A percentile compares a stretch with the other conserved stretches of the same genome.
These are phyloP conservation scores for Conticribra weissflogii DNA, from an alignment of 108 stramenopile species.

Conservation along the genomic window DNA sequence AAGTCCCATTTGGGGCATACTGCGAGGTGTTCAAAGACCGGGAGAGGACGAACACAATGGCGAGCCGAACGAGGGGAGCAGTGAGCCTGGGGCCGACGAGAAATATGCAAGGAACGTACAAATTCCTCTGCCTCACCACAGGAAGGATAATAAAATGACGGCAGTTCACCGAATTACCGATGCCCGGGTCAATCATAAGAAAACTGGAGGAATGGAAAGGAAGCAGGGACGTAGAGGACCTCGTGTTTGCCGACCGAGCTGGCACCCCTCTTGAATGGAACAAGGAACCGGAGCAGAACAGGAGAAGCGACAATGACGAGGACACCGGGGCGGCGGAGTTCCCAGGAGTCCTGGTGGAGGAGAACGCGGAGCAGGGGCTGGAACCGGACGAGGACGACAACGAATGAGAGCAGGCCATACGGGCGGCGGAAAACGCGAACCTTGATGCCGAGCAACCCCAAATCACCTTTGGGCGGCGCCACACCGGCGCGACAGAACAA, in stretches of 20 bases:
- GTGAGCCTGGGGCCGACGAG: slow-evolving; percentile 41
- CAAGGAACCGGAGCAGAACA: slow-evolving; percentile 9
- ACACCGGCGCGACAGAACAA: too few species aligned
- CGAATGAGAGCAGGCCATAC: too few species aligned
- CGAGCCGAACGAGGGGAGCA: slow-evolving; percentile 19
- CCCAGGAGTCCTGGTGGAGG: slow-evolving; percentile 5
- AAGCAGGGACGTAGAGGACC: neutral
- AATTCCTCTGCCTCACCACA: slow-evolving; percentile 32
- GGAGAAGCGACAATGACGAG: neutral
- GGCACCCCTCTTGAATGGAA: neutral
- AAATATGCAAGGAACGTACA: slow-evolving; percentile 47
- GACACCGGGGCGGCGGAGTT: neutral
- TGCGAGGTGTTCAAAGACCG: slow-evolving; percentile 41
- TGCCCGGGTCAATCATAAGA: slow-evolving; percentile 34
- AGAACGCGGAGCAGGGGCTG: too few species aligned
- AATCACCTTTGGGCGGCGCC: too few species aligned
- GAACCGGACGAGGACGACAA: too few species aligned
- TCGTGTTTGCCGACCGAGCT: neutral
- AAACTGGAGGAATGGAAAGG: slow-evolving; percentile 24
- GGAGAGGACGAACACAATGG: slow-evolving; percentile 16
- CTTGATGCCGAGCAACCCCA: too few species aligned
- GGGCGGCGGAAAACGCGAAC: too few species aligned
- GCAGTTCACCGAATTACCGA: slow-evolving; percentile 25
- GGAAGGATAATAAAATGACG: slow-evolving; percentile 27
- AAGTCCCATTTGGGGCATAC: slow-evolving; percentile 45